A percentile compares a stretch with the other conserved stretches of the same genome.
Conservation (phyloP, 1,284 basidiomycete genomes). For the Fomitopsis palustris region DNA sequence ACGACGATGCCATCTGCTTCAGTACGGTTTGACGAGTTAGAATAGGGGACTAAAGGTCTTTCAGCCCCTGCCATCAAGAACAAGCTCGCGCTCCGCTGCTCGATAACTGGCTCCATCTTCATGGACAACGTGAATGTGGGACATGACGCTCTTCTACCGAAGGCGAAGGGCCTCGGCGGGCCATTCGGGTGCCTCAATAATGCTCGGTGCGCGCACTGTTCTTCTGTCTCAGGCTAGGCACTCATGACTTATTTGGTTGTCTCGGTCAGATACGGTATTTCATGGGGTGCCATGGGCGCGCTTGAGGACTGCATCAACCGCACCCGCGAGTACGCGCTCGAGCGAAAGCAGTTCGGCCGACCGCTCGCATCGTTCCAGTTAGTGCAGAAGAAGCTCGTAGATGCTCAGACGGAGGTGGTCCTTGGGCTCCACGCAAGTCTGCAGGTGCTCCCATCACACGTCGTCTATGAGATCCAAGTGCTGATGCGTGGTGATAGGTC, state of each 20-base stretch:
- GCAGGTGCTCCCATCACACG: conserved; percentile 30
- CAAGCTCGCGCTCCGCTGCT: conserved; percentile 88
- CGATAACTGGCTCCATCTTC: conserved; percentile 91
- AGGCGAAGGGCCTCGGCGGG: conserved; percentile 72
- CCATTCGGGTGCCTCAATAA: conserved; percentile 92
- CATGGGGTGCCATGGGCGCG: conserved; percentile 93
- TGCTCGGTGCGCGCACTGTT: conserved; percentile 50
- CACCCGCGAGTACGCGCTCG: conserved; percentile 83
- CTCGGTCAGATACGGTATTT: conserved; percentile 70
- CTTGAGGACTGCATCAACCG: conserved; percentile 87
- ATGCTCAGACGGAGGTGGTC: conserved; percentile 84
- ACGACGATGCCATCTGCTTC: background rate
- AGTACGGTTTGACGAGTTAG: background rate
- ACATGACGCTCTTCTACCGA: conserved; percentile 72
- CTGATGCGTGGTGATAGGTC: conserved; percentile 44
- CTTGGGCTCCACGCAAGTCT: conserved; percentile 80
- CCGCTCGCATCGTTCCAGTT: conserved; percentile 95
- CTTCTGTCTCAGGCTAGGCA: background rate
- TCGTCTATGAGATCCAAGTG: background rate
- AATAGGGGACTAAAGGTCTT: conserved; percentile 79
- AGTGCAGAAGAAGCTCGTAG: conserved; percentile 94
- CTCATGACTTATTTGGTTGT: background rate
- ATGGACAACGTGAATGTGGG: conserved; percentile 80
- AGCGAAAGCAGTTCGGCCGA: conserved; percentile 86
- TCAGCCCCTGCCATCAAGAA: conserved; percentile 88